These are phyloP conservation scores for Sphaerulina musiva DNA, from an alignment of 2,329 filamentous ascomycete species.

Conservation along the genomic window DNA sequence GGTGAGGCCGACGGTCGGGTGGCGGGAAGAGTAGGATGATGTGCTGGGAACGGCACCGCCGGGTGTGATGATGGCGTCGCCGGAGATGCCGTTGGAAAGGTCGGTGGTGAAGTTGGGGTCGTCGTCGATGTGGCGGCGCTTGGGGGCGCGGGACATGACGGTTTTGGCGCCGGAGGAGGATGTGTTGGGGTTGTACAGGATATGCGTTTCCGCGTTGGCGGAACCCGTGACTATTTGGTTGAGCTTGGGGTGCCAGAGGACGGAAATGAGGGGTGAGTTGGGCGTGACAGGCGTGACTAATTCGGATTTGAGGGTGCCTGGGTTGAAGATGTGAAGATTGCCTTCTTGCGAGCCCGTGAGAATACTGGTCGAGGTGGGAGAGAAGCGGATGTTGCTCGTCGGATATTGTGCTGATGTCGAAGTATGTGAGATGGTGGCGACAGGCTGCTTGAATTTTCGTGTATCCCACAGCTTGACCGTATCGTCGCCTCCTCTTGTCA, in stretches of 20 bases:
- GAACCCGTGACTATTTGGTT: slow-evolving; percentile 96
- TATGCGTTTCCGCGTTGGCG: slow-evolving; percentile 79
- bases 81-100: slow-evolving; percentile 70
- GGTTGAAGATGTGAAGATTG: slow-evolving; percentile 85
- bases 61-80: slow-evolving; percentile 65
- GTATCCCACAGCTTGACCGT: slow-evolving; percentile 96
- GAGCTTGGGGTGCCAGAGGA: slow-evolving; percentile 87
- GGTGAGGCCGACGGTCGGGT: slow-evolving; percentile 67
- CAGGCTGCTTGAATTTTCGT: slow-evolving; percentile 84
- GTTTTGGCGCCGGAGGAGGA: slow-evolving; percentile 76
- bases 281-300: slow-evolving; percentile 84
- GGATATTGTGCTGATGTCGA: slow-evolving; percentile 80
- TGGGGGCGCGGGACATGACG: slow-evolving; percentile 87
- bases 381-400: slow-evolving; percentile 82
- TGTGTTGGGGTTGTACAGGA: slow-evolving; percentile 82
- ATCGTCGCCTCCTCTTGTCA: slow-evolving; percentile 85
- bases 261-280: slow-evolving; percentile 71
- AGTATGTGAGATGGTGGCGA: slow-evolving; percentile 69
- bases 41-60: slow-evolving; percentile 38
- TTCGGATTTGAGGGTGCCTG: slow-evolving; percentile 79
- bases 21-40: slow-evolving; percentile 50
- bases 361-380: slow-evolving; percentile 74
- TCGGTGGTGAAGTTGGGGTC: slow-evolving; percentile 82
- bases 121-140: slow-evolving; percentile 92
- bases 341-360: slow-evolving; percentile 83